Evolutionary conservation across 768 basidiomycete genomes (phyloP).

Genomic region (Tulasnella sp.): DNA sequence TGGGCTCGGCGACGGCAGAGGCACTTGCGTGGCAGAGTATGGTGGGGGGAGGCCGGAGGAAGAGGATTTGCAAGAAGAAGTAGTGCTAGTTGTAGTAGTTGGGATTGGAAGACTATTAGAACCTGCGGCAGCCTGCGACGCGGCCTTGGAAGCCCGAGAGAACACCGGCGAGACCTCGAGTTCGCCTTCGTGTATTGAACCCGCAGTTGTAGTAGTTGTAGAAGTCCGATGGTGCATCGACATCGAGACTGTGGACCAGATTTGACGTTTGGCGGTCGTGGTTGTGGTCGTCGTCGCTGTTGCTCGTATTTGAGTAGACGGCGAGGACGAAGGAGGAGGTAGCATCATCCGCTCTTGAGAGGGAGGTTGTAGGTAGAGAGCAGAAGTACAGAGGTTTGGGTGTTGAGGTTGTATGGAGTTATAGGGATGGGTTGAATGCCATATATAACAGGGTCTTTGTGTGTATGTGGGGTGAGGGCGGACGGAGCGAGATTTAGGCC

Average conservation of each 20-base stretch:
- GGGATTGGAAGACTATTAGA: too few species aligned
- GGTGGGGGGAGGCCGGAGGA: not conserved
- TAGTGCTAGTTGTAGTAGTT: too few species aligned
- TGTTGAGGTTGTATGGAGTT: not conserved
- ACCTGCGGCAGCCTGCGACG: not conserved
- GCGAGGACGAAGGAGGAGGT: not conserved
- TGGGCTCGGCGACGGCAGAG: not conserved
- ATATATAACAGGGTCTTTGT: not conserved
- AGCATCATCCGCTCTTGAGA: not conserved
- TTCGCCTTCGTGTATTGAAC: not conserved
- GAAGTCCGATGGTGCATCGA: not conserved
- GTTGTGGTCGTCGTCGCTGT: not conserved
- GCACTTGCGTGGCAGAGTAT: not conserved
- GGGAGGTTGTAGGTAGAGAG: not conserved
- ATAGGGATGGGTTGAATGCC: not conserved
- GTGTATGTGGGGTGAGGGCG: slow-evolving; percentile 9
- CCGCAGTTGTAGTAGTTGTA: not conserved
- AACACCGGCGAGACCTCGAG: not conserved
- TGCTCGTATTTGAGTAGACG: not conserved
- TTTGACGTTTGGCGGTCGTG: not conserved
- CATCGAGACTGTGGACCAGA: not conserved
- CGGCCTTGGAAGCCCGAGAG: not conserved
- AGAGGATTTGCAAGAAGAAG: too few species aligned
- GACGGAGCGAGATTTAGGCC: not conserved
- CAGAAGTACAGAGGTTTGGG: not conserved